Base-by-base conservation (phyloP, 352 stramenopile genomes). In the Globisporangium alternatum region DNA sequence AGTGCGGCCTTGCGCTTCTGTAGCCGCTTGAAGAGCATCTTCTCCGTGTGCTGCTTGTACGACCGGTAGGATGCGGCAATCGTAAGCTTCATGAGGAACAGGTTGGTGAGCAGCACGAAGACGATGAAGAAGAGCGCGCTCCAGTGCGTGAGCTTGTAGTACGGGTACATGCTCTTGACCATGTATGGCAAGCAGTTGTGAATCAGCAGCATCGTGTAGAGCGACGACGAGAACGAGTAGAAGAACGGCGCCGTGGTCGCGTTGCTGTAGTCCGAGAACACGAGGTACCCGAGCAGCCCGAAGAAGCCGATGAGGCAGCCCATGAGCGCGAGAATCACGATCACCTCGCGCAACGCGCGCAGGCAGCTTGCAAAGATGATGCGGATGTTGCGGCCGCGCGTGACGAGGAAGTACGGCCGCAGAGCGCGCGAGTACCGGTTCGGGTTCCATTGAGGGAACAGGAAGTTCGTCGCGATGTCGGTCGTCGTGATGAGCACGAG, bases 11-110 rank as follows among this genome's bases (percentile, higher is more conserved):
- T 94, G 49, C 83, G 86, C 68, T 94, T 94, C 71, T 94, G 83
- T 48, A 94, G 69, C 0, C 83, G 80, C 70, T 94, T 94, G 78
- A 84, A 92, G 8, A 94, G 68, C 83, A 92, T 94, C 52, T 72
- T 86, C 60, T 94, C 86, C 1, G 81, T 94, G 73, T 94, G 86
- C 28, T 89, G 79, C 72, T 91, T 91, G 81, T 94, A 94, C 22
- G 81, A 90, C 59, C 85, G 83, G 71, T 92, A 94, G 17, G 81
- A 91, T 22, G 91, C 86, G 62, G 86, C 82, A 56, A 94, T 94
- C 30, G 83, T 91, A 60, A 94, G 80, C 71, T 94, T 94, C 70
- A 88, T 70, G 25, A 94, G 64, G 64, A 94, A 94, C 15, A 93
- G 66, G 66, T 90, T 91, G 15, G 83, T 90, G 45, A 92, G 73